Evolutionary conservation across 805 yeast species (phyloP), one percentile per base, ranked within the genome.

Genomic region (Metschnikowia hibisci): DNA sequence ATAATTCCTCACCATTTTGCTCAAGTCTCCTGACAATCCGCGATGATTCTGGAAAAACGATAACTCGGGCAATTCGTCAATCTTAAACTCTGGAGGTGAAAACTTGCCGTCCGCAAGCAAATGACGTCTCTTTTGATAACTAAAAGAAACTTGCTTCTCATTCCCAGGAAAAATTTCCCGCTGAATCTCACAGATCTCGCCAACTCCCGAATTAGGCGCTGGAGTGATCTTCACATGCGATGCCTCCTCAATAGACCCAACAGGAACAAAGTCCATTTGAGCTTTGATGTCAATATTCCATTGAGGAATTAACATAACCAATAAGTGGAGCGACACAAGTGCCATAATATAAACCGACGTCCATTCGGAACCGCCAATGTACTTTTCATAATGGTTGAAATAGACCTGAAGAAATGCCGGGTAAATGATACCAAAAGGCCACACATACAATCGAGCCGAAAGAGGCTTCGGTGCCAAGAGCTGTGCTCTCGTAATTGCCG

Each of bases 291-390:
- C 74, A 47, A 89, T 76, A 60, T 82, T 88, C 99, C 99, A 91
- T 57, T 84, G 84, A n/a, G 98, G 96, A 78, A 88, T 78, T 62
- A 91, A 77, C 83, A 89, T 76, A 45, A 91, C 69, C 60, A 91
- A 69, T 34, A 82, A 68, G 60, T 91, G 95, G 45, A 84, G 47
- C 2, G 96, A 80, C 29, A 84, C 62, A 40, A 90, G 72, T 5
- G 89, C 63, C 47, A 95, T 84, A 18, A 88, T 69, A 57, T 80
- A 90, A 29, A 91, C 93, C 62, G 87, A 87, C 0, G 98, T 93
- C 98, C 99, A 93, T 67, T 91, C 99, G 35, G 84, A 76, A 20
- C 96, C 96, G 34, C 77, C 84, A 57, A 91, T 84, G 60, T 87
- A 87, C 45, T 66, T 71, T 45, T 91, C 98, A 63, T 91, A 91